These are phyloP conservation scores for Ophiosphaerella herpotricha DNA, from an alignment of 2,329 filamentous ascomycete species.

Conservation along the genomic window DNA sequence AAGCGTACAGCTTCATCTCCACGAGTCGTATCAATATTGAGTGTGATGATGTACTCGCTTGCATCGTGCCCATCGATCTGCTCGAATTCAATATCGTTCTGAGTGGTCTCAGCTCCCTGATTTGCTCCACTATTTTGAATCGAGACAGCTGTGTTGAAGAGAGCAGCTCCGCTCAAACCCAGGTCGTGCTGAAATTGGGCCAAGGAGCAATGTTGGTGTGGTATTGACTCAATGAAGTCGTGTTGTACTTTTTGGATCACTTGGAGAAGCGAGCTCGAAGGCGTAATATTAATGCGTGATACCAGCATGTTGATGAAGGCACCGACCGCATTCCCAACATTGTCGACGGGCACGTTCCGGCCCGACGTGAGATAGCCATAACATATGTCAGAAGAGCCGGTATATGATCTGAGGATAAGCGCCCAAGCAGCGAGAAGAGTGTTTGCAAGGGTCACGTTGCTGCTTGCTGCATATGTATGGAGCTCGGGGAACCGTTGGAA, in stretches of 20 bases:
- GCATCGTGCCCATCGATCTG: slow-evolving; percentile 38
- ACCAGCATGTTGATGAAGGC: slow-evolving; percentile 51
- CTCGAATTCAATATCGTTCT: slow-evolving; percentile 30
- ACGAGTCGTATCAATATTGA: slow-evolving; percentile 39
- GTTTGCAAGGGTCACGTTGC: slow-evolving; percentile 37
- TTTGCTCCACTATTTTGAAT: slow-evolving; percentile 31
- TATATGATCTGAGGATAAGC: slow-evolving; percentile 37
- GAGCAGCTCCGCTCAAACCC: slow-evolving; percentile 37
- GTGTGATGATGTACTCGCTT: slow-evolving; percentile 40
- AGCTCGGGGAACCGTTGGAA: slow-evolving; percentile 38
- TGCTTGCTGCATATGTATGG: slow-evolving; percentile 31
- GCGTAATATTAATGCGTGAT: slow-evolving; percentile 24
- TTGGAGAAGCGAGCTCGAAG: slow-evolving; percentile 19
- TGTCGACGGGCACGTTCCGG: slow-evolving; percentile 51
- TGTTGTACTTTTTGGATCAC: slow-evolving; percentile 34
- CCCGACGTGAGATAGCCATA: slow-evolving; percentile 46
- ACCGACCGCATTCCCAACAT: slow-evolving; percentile 54
- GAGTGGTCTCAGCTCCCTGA: slow-evolving; percentile 1
- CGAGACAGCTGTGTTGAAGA: slow-evolving; percentile 56
- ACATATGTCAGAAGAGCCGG: slow-evolving; percentile 37
- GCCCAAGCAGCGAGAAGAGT: slow-evolving; percentile 41
- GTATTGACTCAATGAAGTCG: slow-evolving; percentile 38
- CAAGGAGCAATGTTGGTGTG: slow-evolving; percentile 41
- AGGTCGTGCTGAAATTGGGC: slow-evolving; percentile 56
- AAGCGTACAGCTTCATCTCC: slow-evolving; percentile 37